phyloP scores from a whole-genome alignment of 768 basidiomycete genomes.

The Chalciporus sphaerocephalus region DNA sequence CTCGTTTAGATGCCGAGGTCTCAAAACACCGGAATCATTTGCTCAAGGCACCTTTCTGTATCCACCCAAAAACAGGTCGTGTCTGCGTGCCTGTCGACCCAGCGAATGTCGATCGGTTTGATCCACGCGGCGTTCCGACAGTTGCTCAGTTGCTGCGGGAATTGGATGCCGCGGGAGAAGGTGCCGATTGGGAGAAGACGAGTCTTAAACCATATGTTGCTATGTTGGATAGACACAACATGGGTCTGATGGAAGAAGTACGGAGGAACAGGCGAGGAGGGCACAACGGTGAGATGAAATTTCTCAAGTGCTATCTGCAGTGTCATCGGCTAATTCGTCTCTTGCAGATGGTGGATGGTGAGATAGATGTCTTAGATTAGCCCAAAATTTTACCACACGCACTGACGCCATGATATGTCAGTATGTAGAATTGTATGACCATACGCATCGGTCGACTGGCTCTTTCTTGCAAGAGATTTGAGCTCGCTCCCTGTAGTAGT shows the following conservation, averaged over 20 bases:
- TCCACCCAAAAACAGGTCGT: conserved; percentile 94
- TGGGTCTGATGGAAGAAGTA: conserved; percentile 30
- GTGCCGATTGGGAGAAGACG: conserved; percentile 83
- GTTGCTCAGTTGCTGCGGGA: conserved; percentile 79
- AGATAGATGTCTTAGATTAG: background rate
- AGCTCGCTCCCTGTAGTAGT: no score
- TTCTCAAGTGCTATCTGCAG: background rate
- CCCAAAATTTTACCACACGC: background rate
- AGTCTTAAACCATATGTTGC: conserved; percentile 87
- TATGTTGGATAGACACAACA: conserved; percentile 72
- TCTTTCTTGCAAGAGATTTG: no score
- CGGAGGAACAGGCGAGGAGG: conserved; percentile 20
- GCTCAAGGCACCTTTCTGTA: conserved; percentile 94
- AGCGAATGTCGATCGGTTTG: conserved; percentile 66
- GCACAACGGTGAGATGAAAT: conserved; percentile 15
- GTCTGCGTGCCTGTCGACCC: conserved; percentile 94
- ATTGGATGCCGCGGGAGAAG: conserved; percentile 53
- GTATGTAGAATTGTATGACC: no score
- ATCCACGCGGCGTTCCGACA: conserved; percentile 84
- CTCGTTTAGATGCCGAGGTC: conserved; percentile 93
- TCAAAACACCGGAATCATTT: conserved; percentile 97
- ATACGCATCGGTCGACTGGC: no score
- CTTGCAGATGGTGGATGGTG: conserved; percentile 25
- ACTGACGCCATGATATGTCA: no score
- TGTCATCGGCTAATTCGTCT: background rate